Conservation (phyloP, 2,329 filamentous ascomycete species). For the Pseudocercospora ulei region DNA sequence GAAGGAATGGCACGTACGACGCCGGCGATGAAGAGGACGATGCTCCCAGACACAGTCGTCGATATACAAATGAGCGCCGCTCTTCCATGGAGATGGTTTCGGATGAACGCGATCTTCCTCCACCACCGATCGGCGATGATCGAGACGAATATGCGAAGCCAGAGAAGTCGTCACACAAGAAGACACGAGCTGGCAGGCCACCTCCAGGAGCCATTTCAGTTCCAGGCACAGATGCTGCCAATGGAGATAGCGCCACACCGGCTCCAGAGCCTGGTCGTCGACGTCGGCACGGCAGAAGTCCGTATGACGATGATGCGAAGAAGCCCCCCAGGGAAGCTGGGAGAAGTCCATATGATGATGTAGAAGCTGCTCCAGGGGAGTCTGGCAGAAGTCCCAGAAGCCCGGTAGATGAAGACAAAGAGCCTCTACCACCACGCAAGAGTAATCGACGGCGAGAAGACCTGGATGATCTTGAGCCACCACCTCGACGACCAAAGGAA, state of each 20-base stretch:
- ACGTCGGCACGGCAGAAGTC: conserved; percentile 13
- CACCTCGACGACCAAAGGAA: conserved; percentile 13
- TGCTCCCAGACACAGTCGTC: conserved; percentile 15
- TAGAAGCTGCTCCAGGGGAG: conserved; percentile 6
- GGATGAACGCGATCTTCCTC: conserved; percentile 20
- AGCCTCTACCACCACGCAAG: conserved; percentile 9
- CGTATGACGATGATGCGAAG: conserved; percentile 13
- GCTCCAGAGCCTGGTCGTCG: conserved; percentile 7
- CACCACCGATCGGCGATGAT: conserved; percentile 23
- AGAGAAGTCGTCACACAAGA: conserved; percentile 11
- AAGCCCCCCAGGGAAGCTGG: neutral
- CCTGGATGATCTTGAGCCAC: conserved; percentile 14
- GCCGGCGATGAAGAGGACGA: conserved; percentile 28
- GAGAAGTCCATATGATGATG: conserved; percentile 6
- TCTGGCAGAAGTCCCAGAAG: conserved; percentile 2
- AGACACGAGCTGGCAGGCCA: conserved; percentile 10
- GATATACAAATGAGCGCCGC: conserved; percentile 13
- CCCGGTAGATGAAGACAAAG: conserved; percentile 3
- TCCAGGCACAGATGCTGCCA: conserved; percentile 12
- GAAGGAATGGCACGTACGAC: conserved; percentile 25
- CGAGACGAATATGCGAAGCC: conserved; percentile 14
- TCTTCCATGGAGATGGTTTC: conserved; percentile 14
- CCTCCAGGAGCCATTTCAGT: conserved; percentile 15
- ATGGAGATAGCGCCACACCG: conserved; percentile 5
- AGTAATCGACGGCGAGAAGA: conserved; percentile 13